phyloP scores from a whole-genome alignment of 2,329 filamentous ascomycete genomes.

The Pseudogymnoascus sp. region DNA sequence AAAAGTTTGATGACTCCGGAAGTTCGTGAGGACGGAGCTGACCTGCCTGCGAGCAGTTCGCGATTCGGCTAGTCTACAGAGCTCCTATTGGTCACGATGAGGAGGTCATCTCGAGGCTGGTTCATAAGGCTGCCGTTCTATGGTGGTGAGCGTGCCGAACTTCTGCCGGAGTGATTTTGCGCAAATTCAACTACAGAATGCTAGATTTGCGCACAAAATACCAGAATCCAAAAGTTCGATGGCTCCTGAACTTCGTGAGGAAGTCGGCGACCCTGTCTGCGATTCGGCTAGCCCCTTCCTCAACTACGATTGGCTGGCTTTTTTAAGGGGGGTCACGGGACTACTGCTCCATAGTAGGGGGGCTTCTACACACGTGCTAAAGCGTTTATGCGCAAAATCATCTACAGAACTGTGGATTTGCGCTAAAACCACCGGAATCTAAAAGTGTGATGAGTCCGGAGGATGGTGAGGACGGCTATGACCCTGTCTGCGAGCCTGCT shows the following conservation, averaged over 20 bases:
- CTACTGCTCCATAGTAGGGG: not conserved
- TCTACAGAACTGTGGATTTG: not conserved
- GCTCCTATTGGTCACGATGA: no score
- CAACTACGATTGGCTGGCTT: not conserved
- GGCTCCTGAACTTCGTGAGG: not conserved
- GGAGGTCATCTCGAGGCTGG: no score
- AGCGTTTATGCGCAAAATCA: not conserved
- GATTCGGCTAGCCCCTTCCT: not conserved
- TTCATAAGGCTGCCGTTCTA: no score
- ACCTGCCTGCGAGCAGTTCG: not conserved
- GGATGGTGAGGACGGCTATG: not conserved
- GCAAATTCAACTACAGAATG: not conserved
- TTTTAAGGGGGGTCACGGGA: no score
- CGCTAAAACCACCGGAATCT: not conserved
- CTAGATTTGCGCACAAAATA: not conserved
- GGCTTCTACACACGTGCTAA: no score
- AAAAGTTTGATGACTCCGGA: not conserved
- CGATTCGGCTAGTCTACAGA: not conserved
- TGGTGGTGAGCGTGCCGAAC: no score
- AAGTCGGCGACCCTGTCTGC: not conserved
- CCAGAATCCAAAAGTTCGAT: not conserved
- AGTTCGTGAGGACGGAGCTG: not conserved
- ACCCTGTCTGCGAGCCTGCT: not conserved
- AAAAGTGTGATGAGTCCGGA: not conserved
- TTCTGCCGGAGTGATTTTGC: not conserved